Base-by-base conservation (phyloP, 1,284 basidiomycete genomes). In the Sanghuangporus baumii region DNA sequence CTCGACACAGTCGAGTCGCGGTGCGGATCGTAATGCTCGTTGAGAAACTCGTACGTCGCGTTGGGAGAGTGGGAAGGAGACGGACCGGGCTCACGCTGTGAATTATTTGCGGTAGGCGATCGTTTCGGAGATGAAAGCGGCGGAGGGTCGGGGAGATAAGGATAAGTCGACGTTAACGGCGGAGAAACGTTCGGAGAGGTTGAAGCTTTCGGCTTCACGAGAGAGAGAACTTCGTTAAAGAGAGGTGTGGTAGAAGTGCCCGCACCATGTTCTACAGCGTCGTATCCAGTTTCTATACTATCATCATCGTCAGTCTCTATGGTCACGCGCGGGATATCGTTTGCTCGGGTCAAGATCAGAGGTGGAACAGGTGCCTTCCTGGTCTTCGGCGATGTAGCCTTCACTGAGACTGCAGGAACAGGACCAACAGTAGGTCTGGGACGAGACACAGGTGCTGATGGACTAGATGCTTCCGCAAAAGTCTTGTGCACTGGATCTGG, bases 221-320 rank as follows among this genome's bases (percentile, higher is more conserved):
- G 60, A 11, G 51, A 51, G 46, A 65, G 57, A 18, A 65, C 64
- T 34, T 65, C 64, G 38, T 65, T 46, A 36, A 65, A 65, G 43
- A 65, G 60, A 14, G 60, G 64, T 31, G 63, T 61, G 43, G 43
- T 46, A 34, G 60, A 48, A 14, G 51, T 59, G 31, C 50, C 57
- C 40, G 36, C 48, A 48, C 26, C 47, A 52, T 43, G n/a, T 20
- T 64, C 59, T 26, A 46, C n/a, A 16, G 5, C 31, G 5, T 52
- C 59, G 34, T 26, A 51, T 1, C 31, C 50, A 26, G 50, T 46
- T 8, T 38, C 57, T 50, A 47, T 14, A 8, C n/a, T 14, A 12
- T 50, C 14, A 20, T 58, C 57, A 26, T 38, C 46, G 12, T 58
- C 61, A 2, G 47, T 50, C 47, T 57, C 48, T 62, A 52, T 58